Conservation (phyloP, 495 filamentous ascomycete species). For the Polyplosphaeria fusca region DNA sequence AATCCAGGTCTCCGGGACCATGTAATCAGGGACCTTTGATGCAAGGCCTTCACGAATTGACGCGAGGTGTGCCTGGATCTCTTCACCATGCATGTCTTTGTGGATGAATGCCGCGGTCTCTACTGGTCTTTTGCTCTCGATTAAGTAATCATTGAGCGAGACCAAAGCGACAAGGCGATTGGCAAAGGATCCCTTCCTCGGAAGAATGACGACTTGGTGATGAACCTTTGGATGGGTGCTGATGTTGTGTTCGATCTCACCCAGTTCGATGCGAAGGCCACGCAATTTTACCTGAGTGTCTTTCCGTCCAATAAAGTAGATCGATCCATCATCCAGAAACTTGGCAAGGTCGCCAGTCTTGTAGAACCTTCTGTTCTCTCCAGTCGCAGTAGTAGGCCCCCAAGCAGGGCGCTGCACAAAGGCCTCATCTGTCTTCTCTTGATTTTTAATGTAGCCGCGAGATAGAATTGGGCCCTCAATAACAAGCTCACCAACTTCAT, state of each 20-base stretch:
- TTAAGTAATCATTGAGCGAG: constrained; percentile 15
- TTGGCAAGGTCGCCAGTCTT: constrained; percentile 36
- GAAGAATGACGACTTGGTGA: constrained; percentile 18
- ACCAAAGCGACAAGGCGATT: constrained; percentile 22
- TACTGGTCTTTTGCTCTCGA: constrained; percentile 5
- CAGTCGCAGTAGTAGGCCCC: constrained; percentile 19
- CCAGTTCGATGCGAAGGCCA: constrained; percentile 32
- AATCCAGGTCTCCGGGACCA: constrained; percentile 24
- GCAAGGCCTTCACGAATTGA: constrained; percentile 19
- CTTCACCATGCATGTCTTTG: constrained; percentile 9
- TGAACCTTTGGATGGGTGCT: constrained; percentile 4
- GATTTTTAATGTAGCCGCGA: constrained; percentile 24
- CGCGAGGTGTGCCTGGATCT: constrained; percentile 14
- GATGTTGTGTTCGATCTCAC: constrained; percentile 32
- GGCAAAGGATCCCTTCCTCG: constrained; percentile 17
- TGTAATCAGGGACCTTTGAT: constrained; percentile 23
- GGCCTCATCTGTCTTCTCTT: constrained; percentile 19
- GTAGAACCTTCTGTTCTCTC: constrained; percentile 31
- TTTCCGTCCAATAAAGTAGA: constrained; percentile 36
- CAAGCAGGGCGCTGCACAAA: constrained; percentile 41
- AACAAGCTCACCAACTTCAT: constrained; percentile 47
- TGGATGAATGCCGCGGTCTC: constrained; percentile 9
- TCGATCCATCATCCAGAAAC: constrained; percentile 33
- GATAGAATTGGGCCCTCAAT: constrained; percentile 20
- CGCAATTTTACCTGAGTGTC: constrained; percentile 38